Evolutionary conservation across 495 filamentous ascomycete genomes (phyloP).

Genomic region (Daldinia vernicosa): DNA sequence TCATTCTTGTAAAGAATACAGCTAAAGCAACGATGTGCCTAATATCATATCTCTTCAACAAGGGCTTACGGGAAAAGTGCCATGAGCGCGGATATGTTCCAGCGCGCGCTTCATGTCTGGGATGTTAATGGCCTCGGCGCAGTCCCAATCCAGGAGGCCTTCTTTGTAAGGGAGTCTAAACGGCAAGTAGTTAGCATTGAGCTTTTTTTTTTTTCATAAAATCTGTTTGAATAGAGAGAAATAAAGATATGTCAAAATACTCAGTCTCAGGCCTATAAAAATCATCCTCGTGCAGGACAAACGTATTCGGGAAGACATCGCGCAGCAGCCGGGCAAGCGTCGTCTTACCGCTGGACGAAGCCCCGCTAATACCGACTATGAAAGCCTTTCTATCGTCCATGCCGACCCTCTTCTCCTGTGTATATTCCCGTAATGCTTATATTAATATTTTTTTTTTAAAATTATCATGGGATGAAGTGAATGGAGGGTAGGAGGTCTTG

Average conservation of each 20-base stretch:
- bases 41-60: neutral
- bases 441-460: too few relatives aligned
- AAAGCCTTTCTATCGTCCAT: slow-evolving; percentile 59
- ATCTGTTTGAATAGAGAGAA: neutral
- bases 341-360: slow-evolving; percentile 82
- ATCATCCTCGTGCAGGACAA: slow-evolving; percentile 92
- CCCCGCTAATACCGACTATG: slow-evolving; percentile 77
- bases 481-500: neutral
- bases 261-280: slow-evolving; percentile 84
- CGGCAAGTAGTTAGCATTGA: neutral
- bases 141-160: slow-evolving; percentile 88
- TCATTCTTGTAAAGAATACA: neutral
- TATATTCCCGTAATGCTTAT: too few relatives aligned
- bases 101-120: slow-evolving; percentile 68
- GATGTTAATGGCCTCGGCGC: slow-evolving; percentile 74
- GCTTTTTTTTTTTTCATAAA: neutral
- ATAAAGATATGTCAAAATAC: slow-evolving; percentile 47
- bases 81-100: slow-evolving; percentile 67
- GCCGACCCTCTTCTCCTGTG: neutral
- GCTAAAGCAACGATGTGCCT: neutral
- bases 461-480: neutral
- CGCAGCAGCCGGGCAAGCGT: slow-evolving; percentile 79
- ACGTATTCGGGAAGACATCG: slow-evolving; percentile 73
- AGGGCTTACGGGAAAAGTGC: slow-evolving; percentile 66
- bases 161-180: slow-evolving; percentile 58